Percentiles rank a stretch among this genome's conserved stretches.
phyloP scores from a whole-genome alignment of 192 early-diverging fungal genomes.

The Umbelopsis sp. region DNA sequence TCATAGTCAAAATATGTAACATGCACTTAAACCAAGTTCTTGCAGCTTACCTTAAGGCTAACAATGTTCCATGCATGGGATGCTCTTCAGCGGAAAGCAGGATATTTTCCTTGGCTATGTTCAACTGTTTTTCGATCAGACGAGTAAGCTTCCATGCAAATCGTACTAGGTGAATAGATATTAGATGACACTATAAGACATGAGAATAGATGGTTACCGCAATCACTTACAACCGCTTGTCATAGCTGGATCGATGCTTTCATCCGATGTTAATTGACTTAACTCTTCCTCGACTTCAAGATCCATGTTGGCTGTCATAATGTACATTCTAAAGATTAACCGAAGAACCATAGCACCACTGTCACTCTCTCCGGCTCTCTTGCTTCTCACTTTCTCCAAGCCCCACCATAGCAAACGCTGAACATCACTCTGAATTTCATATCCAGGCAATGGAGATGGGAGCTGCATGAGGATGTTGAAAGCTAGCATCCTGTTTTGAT shows the following conservation, averaged over 20 bases:
- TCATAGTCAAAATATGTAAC: not conserved
- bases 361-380: slow-evolving; percentile 79
- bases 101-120: slow-evolving; percentile 46
- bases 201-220: not conserved
- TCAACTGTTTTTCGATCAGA: slow-evolving; percentile 51
- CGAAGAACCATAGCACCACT: slow-evolving; percentile 81
- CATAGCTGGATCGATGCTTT: not conserved
- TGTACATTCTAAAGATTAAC: slow-evolving; percentile 79
- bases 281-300: slow-evolving; percentile 23
- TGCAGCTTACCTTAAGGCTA: slow-evolving; percentile 44
- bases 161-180: slow-evolving; percentile 31
- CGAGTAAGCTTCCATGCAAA: slow-evolving; percentile 56
- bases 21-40: too few relatives aligned
- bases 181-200: not conserved
- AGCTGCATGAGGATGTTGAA: slow-evolving; percentile 72
- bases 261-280: not conserved
- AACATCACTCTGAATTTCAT: slow-evolving; percentile 44
- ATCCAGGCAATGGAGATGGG: slow-evolving; percentile 66
- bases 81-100: slow-evolving; percentile 53
- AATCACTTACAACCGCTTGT: not conserved
- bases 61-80: slow-evolving; percentile 58
- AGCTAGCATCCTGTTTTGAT: slow-evolving; percentile 72
- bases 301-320: slow-evolving; percentile 49
- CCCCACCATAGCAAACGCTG: slow-evolving; percentile 61
- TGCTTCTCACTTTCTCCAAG: slow-evolving; percentile 62